A percentile compares a stretch with the other conserved stretches of the same genome.
Evolutionary conservation across 2,329 filamentous ascomycete genomes (phyloP).

Genomic region (Metarhizium anisopliae): DNA sequence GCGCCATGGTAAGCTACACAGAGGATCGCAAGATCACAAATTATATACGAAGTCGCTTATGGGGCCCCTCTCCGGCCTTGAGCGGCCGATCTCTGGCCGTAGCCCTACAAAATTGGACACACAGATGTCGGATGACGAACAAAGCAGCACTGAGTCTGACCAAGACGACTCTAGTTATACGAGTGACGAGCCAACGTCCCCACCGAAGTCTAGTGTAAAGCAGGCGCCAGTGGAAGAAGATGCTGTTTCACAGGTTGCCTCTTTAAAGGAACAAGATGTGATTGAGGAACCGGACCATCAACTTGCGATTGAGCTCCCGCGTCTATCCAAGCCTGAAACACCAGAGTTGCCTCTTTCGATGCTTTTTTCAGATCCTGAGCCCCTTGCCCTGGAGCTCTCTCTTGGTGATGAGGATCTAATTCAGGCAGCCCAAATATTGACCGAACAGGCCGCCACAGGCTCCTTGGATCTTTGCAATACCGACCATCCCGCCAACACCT

Average conservation of each 20-base stretch:
- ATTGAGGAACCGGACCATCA: slow-evolving; percentile 37
- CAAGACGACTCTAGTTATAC: slow-evolving; percentile 44
- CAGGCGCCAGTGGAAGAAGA: slow-evolving; percentile 41
- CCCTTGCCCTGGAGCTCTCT: slow-evolving; percentile 34
- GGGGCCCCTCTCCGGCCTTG: slow-evolving; percentile 17
- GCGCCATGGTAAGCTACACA: slow-evolving; percentile 34
- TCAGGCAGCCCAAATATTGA: slow-evolving; percentile 60
- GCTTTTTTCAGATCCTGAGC: slow-evolving; percentile 53
- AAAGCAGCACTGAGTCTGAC: slow-evolving; percentile 45
- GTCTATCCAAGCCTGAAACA: slow-evolving; percentile 37
- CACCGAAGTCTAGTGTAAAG: slow-evolving; percentile 38
- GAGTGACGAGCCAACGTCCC: slow-evolving; percentile 38
- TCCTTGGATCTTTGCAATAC: slow-evolving; percentile 26
- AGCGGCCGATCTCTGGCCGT: slow-evolving; percentile 14
- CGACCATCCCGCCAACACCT: slow-evolving; percentile 11
- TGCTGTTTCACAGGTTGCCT: slow-evolving; percentile 41
- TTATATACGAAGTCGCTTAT: slow-evolving; percentile 16
- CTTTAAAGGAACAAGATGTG: slow-evolving; percentile 38
- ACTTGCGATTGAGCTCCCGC: slow-evolving; percentile 39
- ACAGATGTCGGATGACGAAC: slow-evolving; percentile 34
- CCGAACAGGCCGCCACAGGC: slow-evolving; percentile 56
- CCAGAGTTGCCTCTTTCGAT: slow-evolving; percentile 41
- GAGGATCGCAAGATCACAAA: slow-evolving; percentile 20
- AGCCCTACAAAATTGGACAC: slow-evolving; percentile 30
- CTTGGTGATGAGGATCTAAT: slow-evolving; percentile 52